phyloP scores from a whole-genome alignment of 2,329 filamentous ascomycete species.

The Colletotrichum coccodes region DNA sequence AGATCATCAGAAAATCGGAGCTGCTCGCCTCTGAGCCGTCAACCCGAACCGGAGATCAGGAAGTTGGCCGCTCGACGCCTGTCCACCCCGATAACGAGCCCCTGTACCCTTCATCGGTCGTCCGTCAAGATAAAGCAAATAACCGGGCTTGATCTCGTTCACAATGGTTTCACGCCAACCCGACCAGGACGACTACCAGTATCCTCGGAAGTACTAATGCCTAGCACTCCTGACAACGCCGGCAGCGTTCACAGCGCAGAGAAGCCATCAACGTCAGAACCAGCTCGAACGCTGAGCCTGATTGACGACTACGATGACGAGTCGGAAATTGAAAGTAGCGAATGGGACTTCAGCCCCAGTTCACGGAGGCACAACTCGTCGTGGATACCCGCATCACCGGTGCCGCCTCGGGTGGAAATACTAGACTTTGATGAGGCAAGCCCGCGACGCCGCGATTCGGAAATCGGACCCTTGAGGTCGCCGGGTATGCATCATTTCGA shows the following conservation, averaged over 20 bases:
- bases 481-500: constrained; percentile 35
- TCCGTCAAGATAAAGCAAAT: constrained; percentile 53
- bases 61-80: constrained; percentile 19
- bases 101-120: constrained; percentile 42
- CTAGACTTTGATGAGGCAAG: constrained; percentile 23
- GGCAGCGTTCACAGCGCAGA: constrained; percentile 9
- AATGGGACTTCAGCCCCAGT: constrained; percentile 28
- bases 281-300: constrained; percentile 23
- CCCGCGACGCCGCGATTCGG: constrained; percentile 28
- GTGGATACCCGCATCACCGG: constrained; percentile 31
- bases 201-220: not conserved
- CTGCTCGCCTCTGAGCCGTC: constrained; percentile 18
- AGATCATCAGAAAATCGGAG: constrained; percentile 19
- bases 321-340: constrained; percentile 19
- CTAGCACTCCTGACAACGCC: constrained; percentile 1
- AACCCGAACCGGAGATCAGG: constrained; percentile 1
- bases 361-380: constrained; percentile 18
- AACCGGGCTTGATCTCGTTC: constrained; percentile 50
- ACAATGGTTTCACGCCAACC: not conserved
- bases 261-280: constrained; percentile 19
- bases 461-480: constrained; percentile 24
- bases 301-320: constrained; percentile 26
- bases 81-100: constrained; percentile 11
- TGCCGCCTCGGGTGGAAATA: constrained; percentile 25
- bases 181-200: constrained; percentile 3